A percentile compares a stretch with the other conserved stretches of the same genome.
phyloP scores from a whole-genome alignment of 2,329 filamentous ascomycete species.

The Penicillium decumbens region DNA sequence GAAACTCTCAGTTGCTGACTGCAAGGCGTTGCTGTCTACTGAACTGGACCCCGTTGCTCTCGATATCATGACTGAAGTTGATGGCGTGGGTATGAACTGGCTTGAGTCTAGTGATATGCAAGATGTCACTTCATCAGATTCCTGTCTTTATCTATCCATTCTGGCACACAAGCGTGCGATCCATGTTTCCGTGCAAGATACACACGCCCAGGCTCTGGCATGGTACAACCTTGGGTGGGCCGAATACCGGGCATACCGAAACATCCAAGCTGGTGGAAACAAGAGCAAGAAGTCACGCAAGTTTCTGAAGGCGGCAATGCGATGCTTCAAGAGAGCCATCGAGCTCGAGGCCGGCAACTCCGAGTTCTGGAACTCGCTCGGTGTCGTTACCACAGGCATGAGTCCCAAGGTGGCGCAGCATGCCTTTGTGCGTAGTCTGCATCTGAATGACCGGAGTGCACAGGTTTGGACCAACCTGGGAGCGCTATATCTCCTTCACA shows the following conservation, averaged over 20 bases:
- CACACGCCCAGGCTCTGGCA: constrained; percentile 87
- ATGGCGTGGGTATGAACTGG: constrained; percentile 54
- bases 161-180: constrained; percentile 85
- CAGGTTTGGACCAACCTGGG: constrained; percentile 89
- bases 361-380: constrained; percentile 96
- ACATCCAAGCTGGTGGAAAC: constrained; percentile 45
- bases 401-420: constrained; percentile 89
- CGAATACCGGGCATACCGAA: constrained; percentile 74
- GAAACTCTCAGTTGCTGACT: constrained; percentile 56
- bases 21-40: constrained; percentile 57
- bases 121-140: constrained; percentile 40
- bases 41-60: constrained; percentile 52
- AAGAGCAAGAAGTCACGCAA: constrained; percentile 53
- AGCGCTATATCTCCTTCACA: constrained; percentile 75
- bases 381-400: constrained; percentile 80
- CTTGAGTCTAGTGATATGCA: constrained; percentile 34
- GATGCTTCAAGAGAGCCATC: constrained; percentile 92
- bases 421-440: constrained; percentile 84
- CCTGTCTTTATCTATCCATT: constrained; percentile 66
- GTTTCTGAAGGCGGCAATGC: constrained; percentile 75
- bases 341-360: constrained; percentile 90
- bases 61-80: constrained; percentile 62
- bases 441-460: constrained; percentile 82
- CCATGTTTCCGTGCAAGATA: constrained; percentile 64
- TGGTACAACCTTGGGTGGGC: constrained; percentile 97